Evolutionary conservation across 495 filamentous ascomycete species (phyloP).

Genomic region (Penicillium fimorum): DNA sequence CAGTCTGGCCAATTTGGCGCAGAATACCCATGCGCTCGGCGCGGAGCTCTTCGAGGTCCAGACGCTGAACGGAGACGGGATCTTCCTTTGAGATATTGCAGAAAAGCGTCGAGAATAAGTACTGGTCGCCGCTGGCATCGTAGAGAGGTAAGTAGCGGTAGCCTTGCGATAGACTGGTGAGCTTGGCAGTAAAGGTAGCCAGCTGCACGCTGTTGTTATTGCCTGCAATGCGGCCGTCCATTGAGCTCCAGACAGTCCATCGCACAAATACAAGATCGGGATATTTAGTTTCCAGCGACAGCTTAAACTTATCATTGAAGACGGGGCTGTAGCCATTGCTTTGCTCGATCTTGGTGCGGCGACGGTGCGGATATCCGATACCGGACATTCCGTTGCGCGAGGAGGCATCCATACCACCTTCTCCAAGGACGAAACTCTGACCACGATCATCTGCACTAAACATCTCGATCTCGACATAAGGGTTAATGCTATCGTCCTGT

Average conservation of each 20-base stretch:
- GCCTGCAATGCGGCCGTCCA: conserved; percentile 62
- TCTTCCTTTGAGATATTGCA: conserved; percentile 74
- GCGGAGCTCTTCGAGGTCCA: conserved; percentile 48
- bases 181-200: conserved; percentile 88
- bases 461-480: conserved; percentile 92
- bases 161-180: conserved; percentile 85
- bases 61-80: conserved; percentile 47
- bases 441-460: conserved; percentile 90
- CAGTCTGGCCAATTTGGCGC: conserved; percentile 47
- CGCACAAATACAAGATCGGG: conserved; percentile 91
- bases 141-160: conserved; percentile 95
- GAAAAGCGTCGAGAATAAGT: conserved; percentile 91
- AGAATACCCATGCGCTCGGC: conserved; percentile 52
- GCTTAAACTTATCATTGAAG: conserved; percentile 72
- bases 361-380: conserved; percentile 72
- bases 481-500: conserved; percentile 74
- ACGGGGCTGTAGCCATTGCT: conserved; percentile 91
- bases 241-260: conserved; percentile 83
- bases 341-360: conserved; percentile 71
- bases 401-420: conserved; percentile 69
- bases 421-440: conserved; percentile 56
- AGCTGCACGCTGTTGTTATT: conserved; percentile 64
- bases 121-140: conserved; percentile 83
- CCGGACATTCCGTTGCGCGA: conserved; percentile 67
- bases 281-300: conserved; percentile 83